These are phyloP conservation scores for Gynostemma pentaphyllum DNA, from an alignment of 306 rosid genomes.

Conservation along the genomic window DNA sequence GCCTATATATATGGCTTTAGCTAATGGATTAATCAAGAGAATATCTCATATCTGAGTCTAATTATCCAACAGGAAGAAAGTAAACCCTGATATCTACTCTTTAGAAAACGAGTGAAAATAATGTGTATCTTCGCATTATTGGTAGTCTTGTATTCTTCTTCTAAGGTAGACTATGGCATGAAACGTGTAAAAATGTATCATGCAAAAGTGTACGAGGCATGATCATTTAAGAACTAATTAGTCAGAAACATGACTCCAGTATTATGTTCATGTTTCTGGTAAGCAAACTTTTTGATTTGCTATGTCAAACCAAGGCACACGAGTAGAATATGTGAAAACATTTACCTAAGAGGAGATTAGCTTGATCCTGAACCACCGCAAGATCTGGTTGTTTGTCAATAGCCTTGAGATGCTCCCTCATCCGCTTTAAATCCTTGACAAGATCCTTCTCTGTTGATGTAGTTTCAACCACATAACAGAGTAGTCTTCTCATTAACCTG, in stretches of 20 bases:
- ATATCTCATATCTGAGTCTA: no score
- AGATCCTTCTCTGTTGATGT: slow-evolving; percentile 31
- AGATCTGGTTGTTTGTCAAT: slow-evolving; percentile 43
- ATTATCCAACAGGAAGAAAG: no score
- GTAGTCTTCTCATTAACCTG: slow-evolving; percentile 55
- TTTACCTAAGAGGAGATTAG: slow-evolving; percentile 36
- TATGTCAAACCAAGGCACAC: not conserved
- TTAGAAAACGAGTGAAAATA: no score
- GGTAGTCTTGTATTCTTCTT: not conserved
- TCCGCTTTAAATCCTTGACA: slow-evolving; percentile 33
- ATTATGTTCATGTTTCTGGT: not conserved
- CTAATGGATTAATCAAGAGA: no score
- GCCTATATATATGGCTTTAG: no score
- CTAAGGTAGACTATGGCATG: no score
- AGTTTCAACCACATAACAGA: slow-evolving; percentile 22
- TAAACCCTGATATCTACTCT: no score
- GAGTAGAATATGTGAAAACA: not conserved
- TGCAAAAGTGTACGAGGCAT: not conserved
- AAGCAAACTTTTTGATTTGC: not conserved
- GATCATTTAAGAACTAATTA: not conserved
- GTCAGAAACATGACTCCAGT: not conserved
- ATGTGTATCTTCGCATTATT: no score
- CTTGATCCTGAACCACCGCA: slow-evolving; percentile 38
- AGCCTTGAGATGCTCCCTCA: slow-evolving; percentile 52
- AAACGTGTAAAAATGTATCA: not conserved